These are phyloP conservation scores for Arabidopsis suecica DNA, from an alignment of 345 rosid species.

Conservation along the genomic window DNA sequence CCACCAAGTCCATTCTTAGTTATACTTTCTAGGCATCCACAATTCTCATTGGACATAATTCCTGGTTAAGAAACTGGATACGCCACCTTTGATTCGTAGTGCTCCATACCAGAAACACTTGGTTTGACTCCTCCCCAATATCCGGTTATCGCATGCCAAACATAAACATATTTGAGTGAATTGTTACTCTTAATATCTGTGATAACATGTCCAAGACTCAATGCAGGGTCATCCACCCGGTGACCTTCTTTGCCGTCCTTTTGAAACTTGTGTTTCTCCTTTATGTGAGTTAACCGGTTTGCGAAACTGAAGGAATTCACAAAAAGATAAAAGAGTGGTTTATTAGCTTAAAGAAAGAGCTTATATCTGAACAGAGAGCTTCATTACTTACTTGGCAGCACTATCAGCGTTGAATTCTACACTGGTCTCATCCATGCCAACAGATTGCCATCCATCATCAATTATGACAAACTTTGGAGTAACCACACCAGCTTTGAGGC, in stretches of 20 bases:
- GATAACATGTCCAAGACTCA: conserved; percentile 63
- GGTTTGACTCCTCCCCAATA: conserved; percentile 73
- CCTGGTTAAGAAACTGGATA: conserved; percentile 64
- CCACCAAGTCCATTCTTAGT: conserved; percentile 67
- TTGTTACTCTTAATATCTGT: conserved; percentile 62
- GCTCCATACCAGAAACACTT: conserved; percentile 55
- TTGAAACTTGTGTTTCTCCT: conserved; percentile 62
- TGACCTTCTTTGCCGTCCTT: conserved; percentile 40
- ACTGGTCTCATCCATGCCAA: conserved; percentile 64
- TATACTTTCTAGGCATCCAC: conserved; percentile 52
- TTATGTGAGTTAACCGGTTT: conserved; percentile 54
- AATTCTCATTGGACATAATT: conserved; percentile 60
- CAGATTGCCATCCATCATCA: conserved; percentile 82
- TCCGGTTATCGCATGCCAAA: conserved; percentile 69
- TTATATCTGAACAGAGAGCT: conserved; percentile 27
- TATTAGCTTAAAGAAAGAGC: conserved; percentile 10
- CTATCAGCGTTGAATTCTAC: conserved; percentile 57
- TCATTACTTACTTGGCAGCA: conserved; percentile 56
- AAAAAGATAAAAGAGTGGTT: background rate
- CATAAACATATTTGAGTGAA: conserved; percentile 58
- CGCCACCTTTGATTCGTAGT: conserved; percentile 54
- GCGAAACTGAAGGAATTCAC: conserved; percentile 54
- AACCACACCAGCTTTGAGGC: conserved; percentile 59
- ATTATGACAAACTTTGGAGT: conserved; percentile 63
- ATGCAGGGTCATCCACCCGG: conserved; percentile 49